Base-by-base conservation (phyloP, 139 green algal species). In the Chlamydomonas applanata region DNA sequence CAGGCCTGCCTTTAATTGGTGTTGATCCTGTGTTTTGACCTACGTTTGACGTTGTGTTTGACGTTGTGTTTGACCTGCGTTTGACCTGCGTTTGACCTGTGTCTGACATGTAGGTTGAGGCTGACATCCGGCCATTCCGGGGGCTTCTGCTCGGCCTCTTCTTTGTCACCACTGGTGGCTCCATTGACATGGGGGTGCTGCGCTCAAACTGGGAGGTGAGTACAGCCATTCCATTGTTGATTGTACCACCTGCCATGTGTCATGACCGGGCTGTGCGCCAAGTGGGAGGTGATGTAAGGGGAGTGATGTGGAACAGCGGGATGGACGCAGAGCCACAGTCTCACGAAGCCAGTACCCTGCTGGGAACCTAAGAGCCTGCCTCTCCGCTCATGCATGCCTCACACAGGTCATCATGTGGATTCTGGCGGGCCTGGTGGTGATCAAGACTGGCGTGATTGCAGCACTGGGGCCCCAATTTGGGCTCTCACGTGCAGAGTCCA, bases 71-170 rank as follows among this genome's bases (percentile, higher is more conserved):
- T 59, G 33, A 4, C n/a, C n/a, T n/a, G n/a, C n/a, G n/a, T n/a
- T n/a, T n/a, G n/a, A n/a, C n/a, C n/a, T n/a, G n/a, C n/a, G n/a
- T n/a, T n/a, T n/a, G n/a, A n/a, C n/a, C n/a, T n/a, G n/a, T 60
- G 49, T 24, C 52, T 49, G n/a, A 49, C 40, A 49, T 49, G 40
- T 49, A 96, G 87, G 82, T 97, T 27, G 91, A 97, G 83, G 91
- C 89, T 16, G 91, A 97, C 85, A 97, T 97, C 79, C 78, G 88
- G 59, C 93, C 94, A n/a, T 97, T 97, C 81, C 80, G 89, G 49
- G 91, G 90, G 9, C 83, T 98, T 59, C 88, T 98, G 72, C 86
- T 98, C 69, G 92, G 92, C 27, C 86, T 98, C 22, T 98, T 98
- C 80, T 98, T 98, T 73, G 85, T 95, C 24, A 93, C 91, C 36